A percentile compares a stretch with the other conserved stretches of the same genome.
Conservation (phyloP, 192 early-diverging fungal species). For the Kickxella alabastrina region DNA sequence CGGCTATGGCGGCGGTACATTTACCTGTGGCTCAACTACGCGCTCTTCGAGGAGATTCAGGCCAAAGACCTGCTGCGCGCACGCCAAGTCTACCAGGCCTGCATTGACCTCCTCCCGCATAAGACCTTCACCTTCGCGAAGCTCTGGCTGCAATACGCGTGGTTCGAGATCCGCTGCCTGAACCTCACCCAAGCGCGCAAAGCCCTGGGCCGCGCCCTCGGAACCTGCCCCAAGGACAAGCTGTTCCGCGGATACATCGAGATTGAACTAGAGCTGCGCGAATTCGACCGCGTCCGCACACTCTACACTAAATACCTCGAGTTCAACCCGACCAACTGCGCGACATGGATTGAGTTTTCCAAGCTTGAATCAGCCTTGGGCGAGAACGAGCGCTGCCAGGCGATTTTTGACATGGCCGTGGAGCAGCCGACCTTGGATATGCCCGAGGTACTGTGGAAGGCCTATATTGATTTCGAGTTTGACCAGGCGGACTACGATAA, state of each 20-base stretch:
- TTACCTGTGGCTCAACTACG: slow-evolving; percentile 98
- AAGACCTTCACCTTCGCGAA: slow-evolving; percentile 95
- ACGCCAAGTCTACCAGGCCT: slow-evolving; percentile 77
- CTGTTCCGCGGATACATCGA: slow-evolving; percentile 97
- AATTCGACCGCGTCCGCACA: slow-evolving; percentile 88
- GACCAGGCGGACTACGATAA: slow-evolving; percentile 73
- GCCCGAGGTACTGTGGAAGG: slow-evolving; percentile 99
- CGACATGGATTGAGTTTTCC: slow-evolving; percentile 97
- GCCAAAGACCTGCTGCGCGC: slow-evolving; percentile 78
- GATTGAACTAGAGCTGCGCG: slow-evolving; percentile 86
- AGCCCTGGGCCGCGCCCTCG: slow-evolving; percentile 78
- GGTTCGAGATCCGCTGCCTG: slow-evolving; percentile 80
- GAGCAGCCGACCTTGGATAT: slow-evolving; percentile 88
- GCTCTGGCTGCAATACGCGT: slow-evolving; percentile 92
- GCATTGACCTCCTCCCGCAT: slow-evolving; percentile 86
- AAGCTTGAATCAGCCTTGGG: slow-evolving; percentile 81
- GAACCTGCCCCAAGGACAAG: slow-evolving; percentile 84
- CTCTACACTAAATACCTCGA: slow-evolving; percentile 91
- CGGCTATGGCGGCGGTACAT: slow-evolving; percentile 96
- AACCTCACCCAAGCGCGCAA: slow-evolving; percentile 74
- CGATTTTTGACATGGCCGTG: slow-evolving; percentile 89
- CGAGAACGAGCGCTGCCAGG: slow-evolving; percentile 78
- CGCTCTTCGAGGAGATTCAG: slow-evolving; percentile 88
- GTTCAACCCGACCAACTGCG: slow-evolving; percentile 79
- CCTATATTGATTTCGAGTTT: slow-evolving; percentile 94